Base-by-base conservation (phyloP, 2,329 filamentous ascomycete genomes). In the Cladosporium cucumerinum region DNA sequence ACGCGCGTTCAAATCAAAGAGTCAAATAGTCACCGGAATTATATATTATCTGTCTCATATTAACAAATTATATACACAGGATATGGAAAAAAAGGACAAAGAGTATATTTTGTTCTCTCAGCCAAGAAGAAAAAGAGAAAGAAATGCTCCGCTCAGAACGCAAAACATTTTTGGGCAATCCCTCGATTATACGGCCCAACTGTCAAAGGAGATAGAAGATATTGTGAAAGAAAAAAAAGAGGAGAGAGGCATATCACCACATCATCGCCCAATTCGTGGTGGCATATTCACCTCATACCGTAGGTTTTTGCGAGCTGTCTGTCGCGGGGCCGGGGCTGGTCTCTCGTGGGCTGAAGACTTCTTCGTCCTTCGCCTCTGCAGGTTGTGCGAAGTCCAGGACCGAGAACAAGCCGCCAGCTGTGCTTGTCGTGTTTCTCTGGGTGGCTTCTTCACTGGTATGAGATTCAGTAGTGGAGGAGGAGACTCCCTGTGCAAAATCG, bases 1-100 rank as follows among this genome's bases (percentile, higher is more conserved):
- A 2, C 69, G 6, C 81, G 7, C 90, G 94, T 25, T 25, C n/a
- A 25, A 52, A 28, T 3, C 3, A 2, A n/a, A 30, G 18, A 30
- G 49, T 16, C 49, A 39, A 32, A 18, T 4, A 52, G 39, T 30
- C 32, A 32, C 18, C 51, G 32, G 26, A 30, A 54, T 54, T 32
- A 54, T 54, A 32, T 54, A 14, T 54, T 21, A 54, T 54, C 51
- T 54, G 51, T 28, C 30, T n/a, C 28, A 30, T 54, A 54, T 54
- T 18, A 54, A 54, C 51, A 54, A 54, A 54, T 32, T 54, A 52
- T 54, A 54, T 54, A 54, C 51, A 54, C 1, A 30, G 39, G 18
- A 55, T 5, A 32, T 25, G 36, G 8, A 23, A 32, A 11, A 16
- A 25, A 8, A 25, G 39, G 32, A 21, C 23, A 51, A 18, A 21